phyloP scores from a whole-genome alignment of 371 early-diverging fungal species.

The Dichotomocladium elegans region DNA sequence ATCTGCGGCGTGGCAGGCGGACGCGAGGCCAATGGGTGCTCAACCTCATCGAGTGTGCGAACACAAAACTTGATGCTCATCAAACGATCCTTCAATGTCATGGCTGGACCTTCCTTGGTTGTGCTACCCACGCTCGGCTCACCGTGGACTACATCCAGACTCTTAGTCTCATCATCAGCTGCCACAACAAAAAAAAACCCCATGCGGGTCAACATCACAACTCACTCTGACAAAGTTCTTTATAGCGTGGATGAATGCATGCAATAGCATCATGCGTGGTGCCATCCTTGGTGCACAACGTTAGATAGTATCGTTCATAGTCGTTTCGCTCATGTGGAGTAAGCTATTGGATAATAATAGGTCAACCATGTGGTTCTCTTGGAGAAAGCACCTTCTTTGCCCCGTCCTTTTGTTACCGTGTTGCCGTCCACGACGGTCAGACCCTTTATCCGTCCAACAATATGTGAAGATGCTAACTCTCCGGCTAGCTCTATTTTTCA shows the following conservation, averaged over 20 bases:
- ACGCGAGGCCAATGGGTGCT: too few species aligned
- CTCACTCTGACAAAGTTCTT: constrained; percentile 49
- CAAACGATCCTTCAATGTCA: constrained; percentile 65
- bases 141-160: constrained; percentile 41
- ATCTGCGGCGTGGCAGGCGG: too few species aligned
- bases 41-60: too few species aligned
- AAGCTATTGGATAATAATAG: constrained; percentile 20
- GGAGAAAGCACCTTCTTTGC: neutral
- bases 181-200: neutral
- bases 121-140: constrained; percentile 44
- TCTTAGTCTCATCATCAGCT: too few species aligned
- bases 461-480: constrained; percentile 22
- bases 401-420: constrained; percentile 20
- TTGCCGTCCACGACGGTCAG: constrained; percentile 33
- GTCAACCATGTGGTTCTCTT: neutral
- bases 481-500: constrained; percentile 10
- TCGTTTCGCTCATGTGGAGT: constrained; percentile 53
- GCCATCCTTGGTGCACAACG: constrained; percentile 38
- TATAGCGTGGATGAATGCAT: constrained; percentile 53
- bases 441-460: constrained; percentile 32
- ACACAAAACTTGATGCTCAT: too few species aligned
- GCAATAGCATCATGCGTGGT: constrained; percentile 33
- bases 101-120: constrained; percentile 28
- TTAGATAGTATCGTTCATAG: constrained; percentile 75
- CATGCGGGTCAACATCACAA: too few species aligned